phyloP scores from a whole-genome alignment of 345 rosid species.

The Dimocarpus longan region DNA sequence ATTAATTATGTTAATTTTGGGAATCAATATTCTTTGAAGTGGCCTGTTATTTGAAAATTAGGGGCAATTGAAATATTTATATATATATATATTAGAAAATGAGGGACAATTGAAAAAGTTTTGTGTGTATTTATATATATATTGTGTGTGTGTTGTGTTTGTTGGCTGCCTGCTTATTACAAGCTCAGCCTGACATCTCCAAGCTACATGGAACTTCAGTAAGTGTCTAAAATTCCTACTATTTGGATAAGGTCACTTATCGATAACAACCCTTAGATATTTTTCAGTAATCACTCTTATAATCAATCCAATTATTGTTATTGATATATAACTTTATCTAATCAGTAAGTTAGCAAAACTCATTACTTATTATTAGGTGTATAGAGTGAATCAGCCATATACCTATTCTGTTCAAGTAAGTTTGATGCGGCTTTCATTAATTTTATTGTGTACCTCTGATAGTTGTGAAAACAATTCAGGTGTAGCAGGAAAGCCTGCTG shows the following conservation, averaged over 20 bases:
- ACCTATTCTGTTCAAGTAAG: neutral
- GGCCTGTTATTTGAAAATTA: neutral
- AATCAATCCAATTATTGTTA: no score
- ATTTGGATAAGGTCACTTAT: no score
- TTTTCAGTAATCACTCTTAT: no score
- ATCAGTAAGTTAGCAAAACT: no score
- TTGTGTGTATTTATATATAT: no score
- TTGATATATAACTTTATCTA: no score
- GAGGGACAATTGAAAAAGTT: neutral
- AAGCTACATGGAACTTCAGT: neutral
- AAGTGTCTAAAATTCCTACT: neutral
- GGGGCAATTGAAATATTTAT: neutral
- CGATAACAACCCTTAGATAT: no score
- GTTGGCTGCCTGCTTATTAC: neutral
- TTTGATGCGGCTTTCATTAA: neutral
- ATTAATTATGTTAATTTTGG: neutral
- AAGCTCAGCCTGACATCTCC: neutral
- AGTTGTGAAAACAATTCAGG: neutral
- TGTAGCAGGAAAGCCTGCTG: neutral
- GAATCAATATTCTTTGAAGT: neutral
- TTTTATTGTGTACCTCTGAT: neutral
- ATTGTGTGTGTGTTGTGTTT: neutral
- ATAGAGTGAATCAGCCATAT: neutral
- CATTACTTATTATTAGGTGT: neutral
- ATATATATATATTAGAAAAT: neutral